Evolutionary conservation across 139 green algal genomes (phyloP).

Genomic region (Micractinium sp.): DNA sequence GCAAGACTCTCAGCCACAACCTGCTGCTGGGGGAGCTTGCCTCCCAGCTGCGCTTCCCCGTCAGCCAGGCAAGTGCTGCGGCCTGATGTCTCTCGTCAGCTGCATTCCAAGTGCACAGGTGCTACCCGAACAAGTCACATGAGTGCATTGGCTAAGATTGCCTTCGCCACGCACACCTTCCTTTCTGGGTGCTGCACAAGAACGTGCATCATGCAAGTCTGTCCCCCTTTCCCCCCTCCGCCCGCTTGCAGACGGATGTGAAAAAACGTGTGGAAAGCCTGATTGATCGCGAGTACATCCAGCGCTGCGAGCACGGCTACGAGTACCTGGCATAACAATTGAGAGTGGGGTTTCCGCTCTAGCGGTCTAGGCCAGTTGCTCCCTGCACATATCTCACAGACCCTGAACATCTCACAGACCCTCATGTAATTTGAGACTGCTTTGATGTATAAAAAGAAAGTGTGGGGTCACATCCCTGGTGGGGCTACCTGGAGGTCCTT

Average conservation of each 20-base stretch:
- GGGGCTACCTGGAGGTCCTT: no score
- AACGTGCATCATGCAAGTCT: no score
- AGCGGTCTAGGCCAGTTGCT: no score
- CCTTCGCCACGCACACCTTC: not conserved
- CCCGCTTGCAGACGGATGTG: slow-evolving; percentile 73
- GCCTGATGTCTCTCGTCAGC: not conserved
- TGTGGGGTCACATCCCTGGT: no score
- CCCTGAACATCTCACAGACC: no score
- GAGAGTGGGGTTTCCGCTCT: no score
- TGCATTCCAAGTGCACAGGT: not conserved
- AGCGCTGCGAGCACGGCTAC: slow-evolving; percentile 74
- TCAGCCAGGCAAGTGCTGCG: slow-evolving; percentile 45
- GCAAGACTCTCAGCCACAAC: slow-evolving; percentile 93
- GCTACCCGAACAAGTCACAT: not conserved
- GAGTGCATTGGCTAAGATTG: not conserved
- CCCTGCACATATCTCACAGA: no score
- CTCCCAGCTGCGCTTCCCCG: slow-evolving; percentile 95
- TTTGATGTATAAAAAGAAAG: no score
- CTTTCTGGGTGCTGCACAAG: not conserved
- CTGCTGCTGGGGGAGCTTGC: slow-evolving; percentile 94
- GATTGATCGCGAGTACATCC: slow-evolving; percentile 98
- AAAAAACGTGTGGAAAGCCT: slow-evolving; percentile 98
- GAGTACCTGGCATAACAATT: slow-evolving; percentile 53
- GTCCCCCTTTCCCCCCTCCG: not conserved
- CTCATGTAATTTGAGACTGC: no score